Evolutionary conservation across 2,329 filamentous ascomycete species (phyloP).

Genomic region (Cladosporium sphaerospermum): DNA sequence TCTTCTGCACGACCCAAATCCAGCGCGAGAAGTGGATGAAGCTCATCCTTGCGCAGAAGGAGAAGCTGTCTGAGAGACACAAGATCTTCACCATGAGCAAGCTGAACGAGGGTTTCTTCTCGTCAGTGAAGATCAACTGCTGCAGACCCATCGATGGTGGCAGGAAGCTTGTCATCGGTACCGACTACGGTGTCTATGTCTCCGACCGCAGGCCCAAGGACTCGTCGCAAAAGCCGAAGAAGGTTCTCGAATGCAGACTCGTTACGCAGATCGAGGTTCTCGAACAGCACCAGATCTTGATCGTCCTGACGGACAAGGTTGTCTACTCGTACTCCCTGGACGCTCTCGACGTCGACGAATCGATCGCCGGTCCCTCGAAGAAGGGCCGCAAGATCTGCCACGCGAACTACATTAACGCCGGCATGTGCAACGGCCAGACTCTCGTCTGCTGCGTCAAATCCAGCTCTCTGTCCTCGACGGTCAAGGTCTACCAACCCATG

Average conservation of each 20-base stretch:
- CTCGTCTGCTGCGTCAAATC: conserved; percentile 96
- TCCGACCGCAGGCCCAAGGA: conserved; percentile 88
- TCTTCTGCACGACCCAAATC: conserved; percentile 79
- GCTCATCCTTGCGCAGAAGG: conserved; percentile 85
- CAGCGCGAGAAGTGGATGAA: conserved; percentile 96
- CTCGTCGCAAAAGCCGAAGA: conserved; percentile 62
- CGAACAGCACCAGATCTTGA: conserved; percentile 85
- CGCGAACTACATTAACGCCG: conserved; percentile 97
- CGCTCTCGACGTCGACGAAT: conserved; percentile 76
- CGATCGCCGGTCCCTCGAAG: conserved; percentile 66
- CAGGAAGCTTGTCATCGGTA: conserved; percentile 88
- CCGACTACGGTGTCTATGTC: conserved; percentile 87
- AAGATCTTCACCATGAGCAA: conserved; percentile 64
- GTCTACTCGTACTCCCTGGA: conserved; percentile 83
- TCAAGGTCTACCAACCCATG: conserved; percentile 98
- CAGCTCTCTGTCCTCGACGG: conserved; percentile 84
- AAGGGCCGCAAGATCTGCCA: conserved; percentile 94
- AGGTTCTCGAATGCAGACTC: conserved; percentile 76
- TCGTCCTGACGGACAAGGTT: conserved; percentile 90
- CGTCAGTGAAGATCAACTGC: conserved; percentile 87
- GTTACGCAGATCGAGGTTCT: conserved; percentile 95
- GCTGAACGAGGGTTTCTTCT: conserved; percentile 84
- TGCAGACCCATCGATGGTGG: conserved; percentile 93
- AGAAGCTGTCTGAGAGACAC: conserved; percentile 69
- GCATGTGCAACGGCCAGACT: conserved; percentile 88